These are phyloP conservation scores for Leonotis leonurus DNA, from an alignment of 257 asterid species.

Conservation along the genomic window DNA sequence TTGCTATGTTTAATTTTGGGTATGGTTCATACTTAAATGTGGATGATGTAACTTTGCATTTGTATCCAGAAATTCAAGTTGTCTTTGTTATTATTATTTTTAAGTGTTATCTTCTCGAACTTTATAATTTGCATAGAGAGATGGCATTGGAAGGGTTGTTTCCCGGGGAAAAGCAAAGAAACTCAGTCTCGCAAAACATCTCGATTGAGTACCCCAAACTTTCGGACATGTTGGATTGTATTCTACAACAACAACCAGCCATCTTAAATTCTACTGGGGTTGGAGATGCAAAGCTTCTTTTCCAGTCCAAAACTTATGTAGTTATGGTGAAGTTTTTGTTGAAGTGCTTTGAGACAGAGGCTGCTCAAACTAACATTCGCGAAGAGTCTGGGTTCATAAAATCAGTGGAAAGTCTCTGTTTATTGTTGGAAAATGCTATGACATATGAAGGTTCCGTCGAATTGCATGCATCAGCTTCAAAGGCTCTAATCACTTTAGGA, in stretches of 20 bases:
- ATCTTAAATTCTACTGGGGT: constrained; percentile 32
- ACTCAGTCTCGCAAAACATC: constrained; percentile 28
- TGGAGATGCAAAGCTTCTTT: constrained; percentile 53
- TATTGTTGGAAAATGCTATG: constrained; percentile 84
- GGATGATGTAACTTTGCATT: neutral
- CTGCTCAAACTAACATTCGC: constrained; percentile 28
- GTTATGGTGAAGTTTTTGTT: constrained; percentile 83
- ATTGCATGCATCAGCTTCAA: constrained; percentile 90
- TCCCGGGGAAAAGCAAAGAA: constrained; percentile 75
- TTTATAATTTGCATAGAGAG: constrained; percentile 50
- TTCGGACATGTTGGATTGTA: constrained; percentile 66
- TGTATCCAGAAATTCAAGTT: constrained; percentile 12
- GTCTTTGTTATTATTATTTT: constrained; percentile 16
- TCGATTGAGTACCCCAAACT: constrained; percentile 65
- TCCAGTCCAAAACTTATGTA: constrained; percentile 67
- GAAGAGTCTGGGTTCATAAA: constrained; percentile 39
- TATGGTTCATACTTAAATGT: no score
- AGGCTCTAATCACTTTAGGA: constrained; percentile 76
- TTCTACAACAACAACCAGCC: constrained; percentile 73
- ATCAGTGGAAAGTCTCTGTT: constrained; percentile 57
- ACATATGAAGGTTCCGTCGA: constrained; percentile 77
- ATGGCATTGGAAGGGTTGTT: constrained; percentile 91
- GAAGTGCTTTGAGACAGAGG: constrained; percentile 88
- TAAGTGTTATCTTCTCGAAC: constrained; percentile 3
- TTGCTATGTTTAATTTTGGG: no score